phyloP scores from a whole-genome alignment of 495 filamentous ascomycete species.

The Penicillium herquei region DNA sequence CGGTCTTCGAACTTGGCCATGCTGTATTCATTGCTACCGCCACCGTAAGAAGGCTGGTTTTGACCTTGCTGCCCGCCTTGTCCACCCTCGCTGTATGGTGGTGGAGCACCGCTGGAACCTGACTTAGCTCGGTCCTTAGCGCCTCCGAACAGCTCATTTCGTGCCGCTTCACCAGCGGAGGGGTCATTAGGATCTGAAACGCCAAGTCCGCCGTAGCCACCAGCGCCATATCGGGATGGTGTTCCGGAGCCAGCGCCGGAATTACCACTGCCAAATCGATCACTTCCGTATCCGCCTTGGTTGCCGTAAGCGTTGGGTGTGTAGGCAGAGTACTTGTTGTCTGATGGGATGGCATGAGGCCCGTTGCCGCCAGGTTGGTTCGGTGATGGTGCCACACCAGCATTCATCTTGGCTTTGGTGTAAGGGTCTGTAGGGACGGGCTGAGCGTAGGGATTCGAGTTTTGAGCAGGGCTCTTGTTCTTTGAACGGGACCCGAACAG shows the following conservation, averaged over 20 bases:
- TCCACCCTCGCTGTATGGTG: constrained; percentile 41
- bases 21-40: constrained; percentile 47
- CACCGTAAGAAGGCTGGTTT: constrained; percentile 37
- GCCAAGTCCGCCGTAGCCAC: constrained; percentile 75
- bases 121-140: constrained; percentile 54
- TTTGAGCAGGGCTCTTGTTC: constrained; percentile 55
- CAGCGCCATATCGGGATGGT: constrained; percentile 50
- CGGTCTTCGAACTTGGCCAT: constrained; percentile 64
- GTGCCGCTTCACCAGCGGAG: constrained; percentile 47
- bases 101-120: constrained; percentile 26
- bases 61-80: not conserved
- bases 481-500: constrained; percentile 61
- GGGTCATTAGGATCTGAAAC: constrained; percentile 53
- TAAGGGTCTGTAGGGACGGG: constrained; percentile 60
- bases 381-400: constrained; percentile 41
- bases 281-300: constrained; percentile 62
- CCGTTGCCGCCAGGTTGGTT: constrained; percentile 12
- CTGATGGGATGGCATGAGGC: constrained; percentile 40
- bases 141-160: constrained; percentile 65
- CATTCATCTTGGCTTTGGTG: constrained; percentile 55
- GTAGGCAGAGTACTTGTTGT: constrained; percentile 53
- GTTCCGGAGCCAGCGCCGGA: constrained; percentile 27
- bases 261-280: constrained; percentile 52
- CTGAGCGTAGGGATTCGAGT: constrained; percentile 67
- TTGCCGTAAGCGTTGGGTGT: constrained; percentile 62